Percentiles rank a stretch among this genome's conserved stretches.
These are phyloP conservation scores for Coemansia sp. DNA, from an alignment of 192 early-diverging fungal species.

Conservation along the genomic window DNA sequence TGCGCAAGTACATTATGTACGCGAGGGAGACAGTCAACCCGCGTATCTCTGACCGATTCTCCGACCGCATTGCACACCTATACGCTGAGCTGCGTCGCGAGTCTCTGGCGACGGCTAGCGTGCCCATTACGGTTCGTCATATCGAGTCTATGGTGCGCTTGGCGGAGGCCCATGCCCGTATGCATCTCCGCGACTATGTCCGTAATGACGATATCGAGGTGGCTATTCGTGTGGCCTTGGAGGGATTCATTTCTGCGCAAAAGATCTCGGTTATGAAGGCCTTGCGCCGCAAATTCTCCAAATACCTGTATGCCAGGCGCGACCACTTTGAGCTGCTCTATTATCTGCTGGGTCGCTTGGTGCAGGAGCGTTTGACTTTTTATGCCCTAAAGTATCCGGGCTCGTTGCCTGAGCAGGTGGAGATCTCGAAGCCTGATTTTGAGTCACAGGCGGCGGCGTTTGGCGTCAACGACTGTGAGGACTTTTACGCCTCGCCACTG, in stretches of 20 bases:
- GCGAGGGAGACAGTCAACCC: constrained; percentile 76
- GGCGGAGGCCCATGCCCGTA: constrained; percentile 88
- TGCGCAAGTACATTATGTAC: constrained; percentile 90
- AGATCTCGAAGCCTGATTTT: constrained; percentile 64
- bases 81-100: constrained; percentile 93
- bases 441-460: constrained; percentile 61
- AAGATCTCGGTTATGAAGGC: constrained; percentile 88
- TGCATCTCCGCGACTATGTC: constrained; percentile 94
- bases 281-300: constrained; percentile 83
- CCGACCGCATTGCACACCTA: constrained; percentile 85
- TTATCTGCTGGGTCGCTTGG: constrained; percentile 72
- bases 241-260: constrained; percentile 91
- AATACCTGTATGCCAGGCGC: constrained; percentile 75
- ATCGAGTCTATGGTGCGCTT: constrained; percentile 86
- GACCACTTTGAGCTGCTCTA: constrained; percentile 85
- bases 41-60: constrained; percentile 82
- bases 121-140: constrained; percentile 89
- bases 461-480: constrained; percentile 60
- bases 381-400: constrained; percentile 64
- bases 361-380: constrained; percentile 76
- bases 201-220: constrained; percentile 91
- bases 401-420: constrained; percentile 59
- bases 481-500: constrained; percentile 59
- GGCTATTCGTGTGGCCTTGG: constrained; percentile 86
- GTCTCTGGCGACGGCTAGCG: constrained; percentile 75